phyloP scores from a whole-genome alignment of 345 rosid genomes.

The Angophora floribunda region DNA sequence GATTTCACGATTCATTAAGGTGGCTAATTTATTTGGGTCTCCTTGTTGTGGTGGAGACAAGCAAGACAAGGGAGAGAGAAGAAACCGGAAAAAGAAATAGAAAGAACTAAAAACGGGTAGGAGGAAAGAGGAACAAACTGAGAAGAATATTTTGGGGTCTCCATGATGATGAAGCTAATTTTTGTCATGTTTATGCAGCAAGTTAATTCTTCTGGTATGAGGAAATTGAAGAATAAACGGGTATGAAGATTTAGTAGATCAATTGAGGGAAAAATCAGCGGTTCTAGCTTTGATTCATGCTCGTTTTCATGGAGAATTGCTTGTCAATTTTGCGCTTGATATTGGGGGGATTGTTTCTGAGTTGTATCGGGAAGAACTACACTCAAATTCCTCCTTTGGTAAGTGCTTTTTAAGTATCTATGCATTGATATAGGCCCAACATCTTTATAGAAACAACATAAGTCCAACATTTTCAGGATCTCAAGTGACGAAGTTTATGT shows the following conservation, averaged over 20 bases:
- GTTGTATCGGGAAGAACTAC: too few relatives aligned
- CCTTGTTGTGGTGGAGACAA: not conserved
- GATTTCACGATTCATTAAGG: not conserved
- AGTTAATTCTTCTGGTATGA: not conserved
- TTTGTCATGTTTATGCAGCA: not conserved
- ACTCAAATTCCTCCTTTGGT: too few relatives aligned
- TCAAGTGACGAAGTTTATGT: too few relatives aligned
- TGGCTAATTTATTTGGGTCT: not conserved
- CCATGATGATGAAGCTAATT: not conserved
- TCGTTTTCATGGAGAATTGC: not conserved
- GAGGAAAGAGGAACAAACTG: not conserved
- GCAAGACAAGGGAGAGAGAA: not conserved
- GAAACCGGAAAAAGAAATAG: not conserved
- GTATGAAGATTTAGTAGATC: not conserved
- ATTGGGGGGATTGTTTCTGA: too few relatives aligned
- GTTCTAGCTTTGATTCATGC: not conserved
- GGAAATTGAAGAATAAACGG: not conserved
- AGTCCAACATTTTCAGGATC: too few relatives aligned
- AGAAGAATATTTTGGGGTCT: not conserved
- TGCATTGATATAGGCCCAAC: too few relatives aligned
- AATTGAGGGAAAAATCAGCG: not conserved
- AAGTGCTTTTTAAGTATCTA: too few relatives aligned
- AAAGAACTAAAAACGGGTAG: not conserved
- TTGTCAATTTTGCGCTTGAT: too few relatives aligned
- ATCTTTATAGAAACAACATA: too few relatives aligned